Base-by-base conservation (phyloP, 257 asterid species). In the Fraxinus excelsior region DNA sequence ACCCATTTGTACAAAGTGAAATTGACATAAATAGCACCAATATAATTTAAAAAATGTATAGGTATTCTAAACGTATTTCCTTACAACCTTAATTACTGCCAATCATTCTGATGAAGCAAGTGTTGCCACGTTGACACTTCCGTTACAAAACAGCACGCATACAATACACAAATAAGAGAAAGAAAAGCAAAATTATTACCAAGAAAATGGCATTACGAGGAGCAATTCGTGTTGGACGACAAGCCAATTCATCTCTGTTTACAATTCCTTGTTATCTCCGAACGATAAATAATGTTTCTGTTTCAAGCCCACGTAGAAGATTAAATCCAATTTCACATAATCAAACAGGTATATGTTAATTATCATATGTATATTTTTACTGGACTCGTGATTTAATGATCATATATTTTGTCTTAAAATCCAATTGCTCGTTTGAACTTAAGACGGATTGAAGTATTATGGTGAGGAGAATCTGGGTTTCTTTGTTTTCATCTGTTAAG, bases 161-260 rank as follows among this genome's bases (percentile, higher is more conserved):
- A 40, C 1, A 2, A 13, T 42, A 2, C 51, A 11, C 51, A 42
- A 11, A 42, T 42, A 42, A 42, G 12, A 42, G 51, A 42, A 12
- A 42, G 51, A 42, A 40, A 40, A 10, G 14, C 16, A 11, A 42
- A 11, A 42, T 12, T 2, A 42, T 42, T 12, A 3, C 60, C 7
- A 74, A 44, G 76, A 25, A 8, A 58, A 88, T 88, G 96, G 92
- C 97, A 37, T 80, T 82, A 14, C 83, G 92, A 87, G 84, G 84
- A 11, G 89, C 90, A 77, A 71, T 80, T 78, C 73, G 82, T 7
- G 75, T 86, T 21, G 89, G 89, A 69, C 87, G 75, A 79, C 91
- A 79, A 44, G 72, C 90, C 49, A 86, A 80, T 72, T 56, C 78
- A 37, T 74, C 79, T 70, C 65, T 86, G 12, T 66, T 82, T 14